Conservation (phyloP, 2,329 filamentous ascomycete genomes). For the Drechslerella coelobrocha region DNA sequence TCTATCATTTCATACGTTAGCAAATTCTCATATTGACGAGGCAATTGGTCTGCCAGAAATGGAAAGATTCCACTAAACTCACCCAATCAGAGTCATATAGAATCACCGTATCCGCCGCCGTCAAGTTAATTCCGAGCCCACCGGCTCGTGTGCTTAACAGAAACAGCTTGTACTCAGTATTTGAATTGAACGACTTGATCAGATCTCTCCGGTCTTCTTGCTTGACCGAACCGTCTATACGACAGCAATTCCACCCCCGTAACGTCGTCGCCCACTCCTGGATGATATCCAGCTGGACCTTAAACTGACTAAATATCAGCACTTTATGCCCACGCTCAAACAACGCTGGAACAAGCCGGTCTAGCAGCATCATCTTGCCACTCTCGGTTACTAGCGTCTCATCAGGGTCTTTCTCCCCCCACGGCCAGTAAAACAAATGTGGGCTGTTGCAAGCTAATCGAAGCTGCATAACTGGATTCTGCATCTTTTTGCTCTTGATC, state of each 20-base stretch:
- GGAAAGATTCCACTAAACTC: too few relatives aligned
- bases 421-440: constrained; percentile 96
- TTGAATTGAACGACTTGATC: constrained; percentile 75
- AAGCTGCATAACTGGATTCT: constrained; percentile 90
- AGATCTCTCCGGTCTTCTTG: constrained; percentile 74
- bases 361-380: constrained; percentile 94
- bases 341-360: constrained; percentile 79
- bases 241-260: constrained; percentile 79
- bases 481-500: constrained; percentile 87
- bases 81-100: constrained; percentile 74
- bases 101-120: constrained; percentile 88
- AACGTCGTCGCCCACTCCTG: constrained; percentile 83
- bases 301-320: constrained; percentile 96
- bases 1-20: constrained; percentile 71
- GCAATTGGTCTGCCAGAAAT: too few relatives aligned
- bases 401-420: constrained; percentile 71
- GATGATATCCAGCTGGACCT: constrained; percentile 87
- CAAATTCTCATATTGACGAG: constrained; percentile 18
- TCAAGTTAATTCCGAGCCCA: constrained; percentile 93
- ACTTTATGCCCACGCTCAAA: constrained; percentile 82
- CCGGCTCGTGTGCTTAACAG: constrained; percentile 88
- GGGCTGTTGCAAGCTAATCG: constrained; percentile 91
- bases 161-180: constrained; percentile 75
- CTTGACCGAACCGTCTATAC: constrained; percentile 86
- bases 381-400: constrained; percentile 83